phyloP scores from a whole-genome alignment of 345 rosid genomes.

The Eucalyptus cloeziana region DNA sequence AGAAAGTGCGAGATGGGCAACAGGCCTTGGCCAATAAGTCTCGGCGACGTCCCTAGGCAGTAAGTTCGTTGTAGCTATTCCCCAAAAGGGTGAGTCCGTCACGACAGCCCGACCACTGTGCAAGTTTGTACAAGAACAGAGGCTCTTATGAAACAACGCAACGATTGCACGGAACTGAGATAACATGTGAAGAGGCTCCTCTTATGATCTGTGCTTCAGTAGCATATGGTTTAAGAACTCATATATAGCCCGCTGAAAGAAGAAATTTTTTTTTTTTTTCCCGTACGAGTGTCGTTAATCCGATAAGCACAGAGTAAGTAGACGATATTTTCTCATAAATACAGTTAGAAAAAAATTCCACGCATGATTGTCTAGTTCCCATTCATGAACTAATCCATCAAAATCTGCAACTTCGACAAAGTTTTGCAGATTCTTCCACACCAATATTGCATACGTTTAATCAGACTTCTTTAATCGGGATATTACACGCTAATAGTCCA shows the following conservation, averaged over 20 bases:
- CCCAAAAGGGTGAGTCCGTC: too few species aligned
- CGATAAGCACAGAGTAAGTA: neutral
- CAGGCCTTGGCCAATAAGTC: too few species aligned
- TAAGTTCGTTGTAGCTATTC: too few species aligned
- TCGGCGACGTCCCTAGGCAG: too few species aligned
- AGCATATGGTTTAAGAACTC: neutral
- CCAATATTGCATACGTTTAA: neutral
- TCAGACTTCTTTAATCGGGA: neutral
- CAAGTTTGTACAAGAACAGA: too few species aligned
- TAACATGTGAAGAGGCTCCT: neutral
- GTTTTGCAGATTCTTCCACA: neutral
- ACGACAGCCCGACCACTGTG: too few species aligned
- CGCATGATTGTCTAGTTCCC: neutral
- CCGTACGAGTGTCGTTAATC: neutral
- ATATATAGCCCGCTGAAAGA: neutral
- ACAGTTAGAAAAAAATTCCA: neutral
- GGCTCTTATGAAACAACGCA: neutral
- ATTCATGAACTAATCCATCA: neutral
- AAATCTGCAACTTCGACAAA: neutral
- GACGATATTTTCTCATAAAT: neutral
- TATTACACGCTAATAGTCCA: neutral
- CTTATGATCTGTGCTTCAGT: neutral
- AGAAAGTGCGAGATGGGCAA: too few species aligned
- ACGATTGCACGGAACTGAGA: neutral
- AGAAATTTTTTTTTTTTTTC: neutral